A percentile compares a stretch with the other conserved stretches of the same genome.
Evolutionary conservation across 768 basidiomycete species (phyloP).

Genomic region (Termitomyces sp.): DNA sequence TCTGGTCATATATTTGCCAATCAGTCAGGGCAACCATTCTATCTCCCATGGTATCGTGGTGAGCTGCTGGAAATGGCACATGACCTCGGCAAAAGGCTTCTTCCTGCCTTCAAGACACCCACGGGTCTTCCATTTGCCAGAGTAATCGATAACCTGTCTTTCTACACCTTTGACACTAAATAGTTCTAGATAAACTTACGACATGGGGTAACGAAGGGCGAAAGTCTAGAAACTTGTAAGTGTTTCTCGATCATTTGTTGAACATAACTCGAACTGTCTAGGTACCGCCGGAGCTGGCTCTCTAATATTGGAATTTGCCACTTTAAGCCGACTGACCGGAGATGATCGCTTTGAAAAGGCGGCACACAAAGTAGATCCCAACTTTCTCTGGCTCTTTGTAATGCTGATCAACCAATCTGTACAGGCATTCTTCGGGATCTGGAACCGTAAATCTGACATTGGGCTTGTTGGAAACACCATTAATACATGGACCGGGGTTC

Average conservation of each 20-base stretch:
- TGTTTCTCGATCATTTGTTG: slow-evolving; percentile 10
- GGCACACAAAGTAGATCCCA: slow-evolving; percentile 53
- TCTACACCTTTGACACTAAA: background rate
- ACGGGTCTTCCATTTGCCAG: slow-evolving; percentile 93
- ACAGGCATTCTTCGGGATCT: slow-evolving; percentile 84
- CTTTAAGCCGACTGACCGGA: slow-evolving; percentile 85
- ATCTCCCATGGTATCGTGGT: slow-evolving; percentile 80
- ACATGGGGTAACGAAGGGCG: slow-evolving; percentile 70
- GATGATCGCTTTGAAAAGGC: slow-evolving; percentile 88
- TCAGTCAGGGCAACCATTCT: slow-evolving; percentile 59
- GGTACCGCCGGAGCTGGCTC: slow-evolving; percentile 93
- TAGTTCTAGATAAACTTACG: slow-evolving; percentile 71
- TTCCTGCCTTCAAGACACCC: slow-evolving; percentile 89
- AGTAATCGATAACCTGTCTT: slow-evolving; percentile 35
- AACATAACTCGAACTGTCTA: slow-evolving; percentile 24
- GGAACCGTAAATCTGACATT: slow-evolving; percentile 86
- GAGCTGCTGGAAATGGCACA: slow-evolving; percentile 79
- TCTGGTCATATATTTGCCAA: slow-evolving; percentile 85
- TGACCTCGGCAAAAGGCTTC: slow-evolving; percentile 80
- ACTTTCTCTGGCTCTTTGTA: background rate
- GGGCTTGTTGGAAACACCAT: slow-evolving; percentile 88
- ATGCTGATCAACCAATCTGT: background rate
- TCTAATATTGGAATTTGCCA: slow-evolving; percentile 91
- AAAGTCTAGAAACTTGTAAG: slow-evolving; percentile 84
- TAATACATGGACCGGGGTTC: slow-evolving; percentile 76